phyloP scores from a whole-genome alignment of 768 basidiomycete genomes.

The Pholiota microspora region DNA sequence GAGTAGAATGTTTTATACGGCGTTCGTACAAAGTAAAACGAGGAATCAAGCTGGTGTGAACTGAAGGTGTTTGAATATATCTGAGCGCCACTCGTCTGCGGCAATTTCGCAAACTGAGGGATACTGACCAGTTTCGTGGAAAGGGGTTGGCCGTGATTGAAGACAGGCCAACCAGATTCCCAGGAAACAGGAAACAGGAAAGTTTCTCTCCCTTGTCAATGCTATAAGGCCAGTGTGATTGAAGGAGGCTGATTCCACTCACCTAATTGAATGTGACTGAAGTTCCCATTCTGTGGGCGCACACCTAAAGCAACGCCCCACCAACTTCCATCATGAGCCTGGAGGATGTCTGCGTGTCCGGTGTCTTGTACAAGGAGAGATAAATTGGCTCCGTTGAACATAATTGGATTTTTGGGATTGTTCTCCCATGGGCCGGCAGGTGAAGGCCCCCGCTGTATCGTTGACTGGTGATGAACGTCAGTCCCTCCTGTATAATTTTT shows the following conservation, averaged over 20 bases:
- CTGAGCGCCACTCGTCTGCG: neutral
- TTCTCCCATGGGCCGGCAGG: slow-evolving; percentile 1
- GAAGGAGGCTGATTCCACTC: neutral
- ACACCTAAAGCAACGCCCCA: slow-evolving; percentile 3
- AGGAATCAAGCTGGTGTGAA: neutral
- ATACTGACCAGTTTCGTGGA: neutral
- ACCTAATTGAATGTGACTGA: slow-evolving; percentile 5
- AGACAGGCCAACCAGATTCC: neutral
- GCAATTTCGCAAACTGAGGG: neutral
- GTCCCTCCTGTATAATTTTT: neutral
- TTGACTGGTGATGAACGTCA: slow-evolving; percentile 1
- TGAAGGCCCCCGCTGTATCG: slow-evolving; percentile 1
- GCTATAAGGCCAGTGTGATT: neutral
- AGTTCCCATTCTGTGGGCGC: neutral
- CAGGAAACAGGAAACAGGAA: slow-evolving; percentile 1
- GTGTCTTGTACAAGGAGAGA: neutral
- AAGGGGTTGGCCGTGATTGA: slow-evolving; percentile 1
- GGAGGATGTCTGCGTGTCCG: neutral
- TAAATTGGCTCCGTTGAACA: neutral
- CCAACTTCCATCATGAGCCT: neutral
- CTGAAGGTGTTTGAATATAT: neutral
- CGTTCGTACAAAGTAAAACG: neutral
- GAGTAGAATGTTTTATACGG: slow-evolving; percentile 2
- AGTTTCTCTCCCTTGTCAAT: neutral
- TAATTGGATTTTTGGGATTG: neutral